These are phyloP conservation scores for Paradendryphiella salina DNA, from an alignment of 2,329 filamentous ascomycete species.

Conservation along the genomic window DNA sequence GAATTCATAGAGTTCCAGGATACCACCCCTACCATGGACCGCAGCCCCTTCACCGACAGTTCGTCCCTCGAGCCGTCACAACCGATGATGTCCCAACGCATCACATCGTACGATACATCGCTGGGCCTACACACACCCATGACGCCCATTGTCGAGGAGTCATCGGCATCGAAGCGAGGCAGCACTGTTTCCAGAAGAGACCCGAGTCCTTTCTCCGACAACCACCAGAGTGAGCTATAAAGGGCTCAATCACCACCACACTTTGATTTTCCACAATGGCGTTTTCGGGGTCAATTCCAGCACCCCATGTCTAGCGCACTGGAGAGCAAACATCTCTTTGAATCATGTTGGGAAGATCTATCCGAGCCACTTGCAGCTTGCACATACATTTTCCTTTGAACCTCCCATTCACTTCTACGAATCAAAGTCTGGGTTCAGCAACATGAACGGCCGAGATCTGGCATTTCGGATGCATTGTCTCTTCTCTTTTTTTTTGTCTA, in stretches of 20 bases:
- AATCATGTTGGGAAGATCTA: slow-evolving; percentile 5
- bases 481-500: neutral
- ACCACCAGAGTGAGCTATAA: slow-evolving; percentile 36
- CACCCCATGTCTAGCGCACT: neutral
- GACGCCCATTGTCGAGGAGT: slow-evolving; percentile 54
- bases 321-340: neutral
- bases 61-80: slow-evolving; percentile 30
- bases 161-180: slow-evolving; percentile 46
- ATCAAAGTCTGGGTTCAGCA: neutral
- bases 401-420: slow-evolving; percentile 4
- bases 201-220: slow-evolving; percentile 43
- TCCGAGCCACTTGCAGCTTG: slow-evolving; percentile 4
- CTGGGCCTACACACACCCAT: slow-evolving; percentile 41
- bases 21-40: slow-evolving; percentile 32
- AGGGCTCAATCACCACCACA: neutral
- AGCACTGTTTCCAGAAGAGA: slow-evolving; percentile 36
- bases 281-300: neutral
- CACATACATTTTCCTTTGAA: slow-evolving; percentile 5
- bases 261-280: neutral
- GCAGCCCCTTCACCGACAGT: slow-evolving; percentile 43
- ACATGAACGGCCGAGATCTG: slow-evolving; percentile 6
- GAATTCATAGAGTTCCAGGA: slow-evolving; percentile 45
- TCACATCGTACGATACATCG: slow-evolving; percentile 37
- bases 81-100: slow-evolving; percentile 34
- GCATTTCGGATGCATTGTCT: slow-evolving; percentile 13